phyloP scores from a whole-genome alignment of 805 yeast genomes.

The Pichia heedii region DNA sequence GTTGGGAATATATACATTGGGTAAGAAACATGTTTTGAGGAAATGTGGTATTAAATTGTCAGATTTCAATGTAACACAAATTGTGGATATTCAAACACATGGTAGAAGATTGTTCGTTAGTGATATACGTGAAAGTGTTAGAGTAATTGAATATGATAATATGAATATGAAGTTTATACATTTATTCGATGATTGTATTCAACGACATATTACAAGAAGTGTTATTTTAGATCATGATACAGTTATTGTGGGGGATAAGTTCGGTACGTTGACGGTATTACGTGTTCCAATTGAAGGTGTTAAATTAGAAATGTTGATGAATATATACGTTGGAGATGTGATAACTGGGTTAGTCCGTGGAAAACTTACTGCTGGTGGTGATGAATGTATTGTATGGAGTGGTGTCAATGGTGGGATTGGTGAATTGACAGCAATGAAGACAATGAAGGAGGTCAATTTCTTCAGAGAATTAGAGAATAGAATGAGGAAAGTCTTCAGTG shows the following conservation, averaged over 20 bases:
- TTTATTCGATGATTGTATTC: conserved; percentile 59
- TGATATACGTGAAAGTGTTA: conserved; percentile 61
- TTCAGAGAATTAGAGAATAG: conserved; percentile 45
- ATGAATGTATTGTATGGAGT: conserved; percentile 56
- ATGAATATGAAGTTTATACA: conserved; percentile 43
- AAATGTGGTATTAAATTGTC: conserved; percentile 45
- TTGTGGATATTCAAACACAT: conserved; percentile 45
- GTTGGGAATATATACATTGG: conserved; percentile 61
- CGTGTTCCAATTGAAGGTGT: conserved; percentile 35
- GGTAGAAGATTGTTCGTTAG: conserved; percentile 59
- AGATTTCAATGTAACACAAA: conserved; percentile 29
- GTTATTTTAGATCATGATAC: conserved; percentile 65
- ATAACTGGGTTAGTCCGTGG: conserved; percentile 53
- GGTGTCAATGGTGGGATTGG: conserved; percentile 84
- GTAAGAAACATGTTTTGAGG: conserved; percentile 68
- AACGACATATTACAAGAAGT: conserved; percentile 57
- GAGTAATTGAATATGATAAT: conserved; percentile 45
- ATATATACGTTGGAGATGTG: conserved; percentile 63
- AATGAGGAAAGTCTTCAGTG: conserved; percentile 26
- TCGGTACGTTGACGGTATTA: conserved; percentile 68
- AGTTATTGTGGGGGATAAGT: conserved; percentile 75
- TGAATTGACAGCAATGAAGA: conserved; percentile 54
- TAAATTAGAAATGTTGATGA: conserved; percentile 43
- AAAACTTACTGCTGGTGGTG: conserved; percentile 50
- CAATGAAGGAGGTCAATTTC: conserved; percentile 52